Percentiles rank a stretch among this genome's conserved stretches.
These are phyloP conservation scores for Castanea mollissima DNA, from an alignment of 306 rosid genomes.

Conservation along the genomic window DNA sequence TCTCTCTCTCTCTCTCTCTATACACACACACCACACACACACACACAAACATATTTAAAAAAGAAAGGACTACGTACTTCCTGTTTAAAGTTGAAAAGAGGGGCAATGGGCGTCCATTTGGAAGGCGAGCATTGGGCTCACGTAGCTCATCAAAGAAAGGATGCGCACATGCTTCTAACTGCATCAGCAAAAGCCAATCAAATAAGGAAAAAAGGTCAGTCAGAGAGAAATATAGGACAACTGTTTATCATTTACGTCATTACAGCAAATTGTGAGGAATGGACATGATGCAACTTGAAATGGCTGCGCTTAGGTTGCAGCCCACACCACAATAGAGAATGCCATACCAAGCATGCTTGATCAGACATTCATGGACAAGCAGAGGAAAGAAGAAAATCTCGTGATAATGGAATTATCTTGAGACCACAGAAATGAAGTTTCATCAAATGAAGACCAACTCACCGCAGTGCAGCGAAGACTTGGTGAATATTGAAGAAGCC, in stretches of 20 bases:
- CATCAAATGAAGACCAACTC: constrained; percentile 32
- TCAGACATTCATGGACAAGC: background rate
- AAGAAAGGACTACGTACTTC: constrained; percentile 62
- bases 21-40: too few species aligned
- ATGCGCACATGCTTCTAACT: constrained; percentile 95
- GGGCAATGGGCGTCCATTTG: constrained; percentile 86
- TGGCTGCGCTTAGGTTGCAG: constrained; percentile 10
- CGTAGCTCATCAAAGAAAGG: constrained; percentile 95
- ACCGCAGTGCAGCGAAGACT: constrained; percentile 91
- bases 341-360: constrained; percentile 1
- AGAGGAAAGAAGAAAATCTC: background rate
- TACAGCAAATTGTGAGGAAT: constrained; percentile 2
- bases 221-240: background rate
- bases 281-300: constrained; percentile 1
- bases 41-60: background rate
- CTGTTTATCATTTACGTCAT: background rate
- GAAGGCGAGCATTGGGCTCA: constrained; percentile 78
- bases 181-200: constrained; percentile 28
- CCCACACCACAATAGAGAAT: constrained; percentile 9
- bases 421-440: background rate
- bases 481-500: constrained; percentile 98
- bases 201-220: constrained; percentile 11
- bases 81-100: constrained; percentile 84
- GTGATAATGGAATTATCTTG: background rate
- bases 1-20: background rate